These are phyloP conservation scores for Trametes polyzona DNA, from an alignment of 1,284 basidiomycete genomes.

Conservation along the genomic window DNA sequence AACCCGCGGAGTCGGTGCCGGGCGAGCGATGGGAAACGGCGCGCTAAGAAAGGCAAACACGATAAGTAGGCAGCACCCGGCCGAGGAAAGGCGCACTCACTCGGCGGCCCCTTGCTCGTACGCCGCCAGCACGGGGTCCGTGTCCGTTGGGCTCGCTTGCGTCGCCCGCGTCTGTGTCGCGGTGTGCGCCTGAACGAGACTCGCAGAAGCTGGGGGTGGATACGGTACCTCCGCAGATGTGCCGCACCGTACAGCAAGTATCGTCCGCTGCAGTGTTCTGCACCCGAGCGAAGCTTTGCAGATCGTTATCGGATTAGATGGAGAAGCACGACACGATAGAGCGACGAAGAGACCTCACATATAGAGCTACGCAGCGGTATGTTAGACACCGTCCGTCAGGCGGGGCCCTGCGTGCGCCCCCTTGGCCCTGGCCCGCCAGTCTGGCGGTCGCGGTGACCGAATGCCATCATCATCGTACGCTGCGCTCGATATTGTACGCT, in stretches of 20 bases:
- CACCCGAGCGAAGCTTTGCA: neutral
- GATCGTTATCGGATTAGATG: conserved; percentile 11
- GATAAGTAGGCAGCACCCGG: neutral
- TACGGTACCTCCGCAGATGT: too few relatives aligned
- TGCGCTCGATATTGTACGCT: neutral
- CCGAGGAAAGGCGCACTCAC: conserved; percentile 2
- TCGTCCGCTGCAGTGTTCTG: neutral
- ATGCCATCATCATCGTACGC: neutral
- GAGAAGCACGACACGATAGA: conserved; percentile 13
- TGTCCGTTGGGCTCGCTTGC: neutral
- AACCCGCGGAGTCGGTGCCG: conserved; percentile 4
- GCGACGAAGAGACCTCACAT: conserved; percentile 6
- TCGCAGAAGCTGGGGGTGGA: neutral
- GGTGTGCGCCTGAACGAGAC: neutral
- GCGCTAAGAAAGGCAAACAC: neutral
- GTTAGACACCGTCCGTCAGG: too few relatives aligned
- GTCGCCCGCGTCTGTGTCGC: neutral
- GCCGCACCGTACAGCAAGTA: too few relatives aligned
- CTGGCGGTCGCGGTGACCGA: too few relatives aligned
- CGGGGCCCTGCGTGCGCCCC: too few relatives aligned
- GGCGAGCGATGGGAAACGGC: conserved; percentile 2
- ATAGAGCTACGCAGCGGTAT: too few relatives aligned
- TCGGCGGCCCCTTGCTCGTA: neutral
- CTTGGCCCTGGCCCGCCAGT: too few relatives aligned
- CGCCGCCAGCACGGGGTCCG: neutral